These are phyloP conservation scores for Calophaca sinica DNA, from an alignment of 306 rosid species.

Conservation along the genomic window DNA sequence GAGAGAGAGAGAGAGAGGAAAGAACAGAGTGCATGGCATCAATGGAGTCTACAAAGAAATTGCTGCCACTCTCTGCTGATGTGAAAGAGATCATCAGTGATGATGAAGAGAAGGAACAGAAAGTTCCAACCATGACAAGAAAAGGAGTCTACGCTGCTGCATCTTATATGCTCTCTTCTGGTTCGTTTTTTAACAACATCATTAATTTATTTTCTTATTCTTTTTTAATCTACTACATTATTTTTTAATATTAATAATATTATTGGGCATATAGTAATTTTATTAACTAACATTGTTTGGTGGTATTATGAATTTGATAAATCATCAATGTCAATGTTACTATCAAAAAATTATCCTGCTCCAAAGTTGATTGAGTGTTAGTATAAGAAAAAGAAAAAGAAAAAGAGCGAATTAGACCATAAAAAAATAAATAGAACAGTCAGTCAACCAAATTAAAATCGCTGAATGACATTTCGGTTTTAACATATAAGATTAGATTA, in stretches of 20 bases:
- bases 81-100: neutral
- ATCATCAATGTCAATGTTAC: too few relatives aligned
- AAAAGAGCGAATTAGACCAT: too few relatives aligned
- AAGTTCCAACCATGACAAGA: conserved; percentile 57
- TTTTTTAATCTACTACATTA: neutral
- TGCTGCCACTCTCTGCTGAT: conserved; percentile 50
- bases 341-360: too few relatives aligned
- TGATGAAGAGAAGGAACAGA: conserved; percentile 38
- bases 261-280: too few relatives aligned
- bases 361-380: too few relatives aligned
- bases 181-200: conserved; percentile 41
- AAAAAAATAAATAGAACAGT: too few relatives aligned
- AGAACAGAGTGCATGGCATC: neutral
- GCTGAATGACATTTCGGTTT: too few relatives aligned
- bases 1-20: neutral
- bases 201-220: neutral
- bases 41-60: conserved; percentile 51
- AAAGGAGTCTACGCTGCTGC: conserved; percentile 72
- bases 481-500: too few relatives aligned
- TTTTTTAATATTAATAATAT: neutral
- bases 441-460: too few relatives aligned
- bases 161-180: conserved; percentile 77
- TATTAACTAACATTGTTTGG: too few relatives aligned
- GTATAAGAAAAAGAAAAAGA: too few relatives aligned
- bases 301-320: too few relatives aligned